Base-by-base conservation (phyloP, 1,139 yeast genomes). In the Candida tunisiensis region DNA sequence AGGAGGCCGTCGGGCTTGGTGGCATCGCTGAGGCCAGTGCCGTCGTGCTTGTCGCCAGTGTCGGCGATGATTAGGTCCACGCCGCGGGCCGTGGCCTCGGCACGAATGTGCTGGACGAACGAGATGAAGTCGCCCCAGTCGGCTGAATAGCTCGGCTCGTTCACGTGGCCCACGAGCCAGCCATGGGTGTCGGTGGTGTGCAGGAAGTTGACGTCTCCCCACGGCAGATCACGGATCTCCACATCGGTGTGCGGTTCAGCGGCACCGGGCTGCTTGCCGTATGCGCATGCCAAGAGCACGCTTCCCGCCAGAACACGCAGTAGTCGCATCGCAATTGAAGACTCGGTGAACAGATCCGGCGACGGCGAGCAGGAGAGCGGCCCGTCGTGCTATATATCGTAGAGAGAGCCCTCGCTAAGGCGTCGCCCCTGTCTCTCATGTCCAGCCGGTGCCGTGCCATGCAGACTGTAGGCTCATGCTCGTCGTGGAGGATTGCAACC, bases 181-280 rank as follows among this genome's bases (percentile, higher is more conserved):
- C 60, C 57, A 48, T 88, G 98, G 2, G 95, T 85, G 42, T 88
- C 98, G 1, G 96, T 88, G 1, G 96, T 83, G 42, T 83, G 95
- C 20, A 85, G 43, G 41, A 88, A 77, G 54, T 88, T 88, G 28
- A 85, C 36, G 34, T 74, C 67, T 1, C 83, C 80, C 66, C 83
- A 63, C 6, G 53, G 46, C 16, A 82, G 42, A 15, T 65, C 63
- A 28, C 85, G 51, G 16, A 57, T 30, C 6, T 19, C 21, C 15
- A 24, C 11, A 10, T 11, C 23, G 11, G 23, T 13, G 27, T 7
- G n/a, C 22, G n/a, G n/a, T n/a, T n/a, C n/a, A n/a, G n/a, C n/a
- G n/a, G n/a, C n/a, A n/a, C n/a, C n/a, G n/a, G n/a, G n/a, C n/a
- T n/a, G n/a, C n/a, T n/a, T n/a, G n/a, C n/a, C n/a, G n/a, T n/a